Conservation (phyloP, 2,329 filamentous ascomycete species). For the Fonsecaea erecta region DNA sequence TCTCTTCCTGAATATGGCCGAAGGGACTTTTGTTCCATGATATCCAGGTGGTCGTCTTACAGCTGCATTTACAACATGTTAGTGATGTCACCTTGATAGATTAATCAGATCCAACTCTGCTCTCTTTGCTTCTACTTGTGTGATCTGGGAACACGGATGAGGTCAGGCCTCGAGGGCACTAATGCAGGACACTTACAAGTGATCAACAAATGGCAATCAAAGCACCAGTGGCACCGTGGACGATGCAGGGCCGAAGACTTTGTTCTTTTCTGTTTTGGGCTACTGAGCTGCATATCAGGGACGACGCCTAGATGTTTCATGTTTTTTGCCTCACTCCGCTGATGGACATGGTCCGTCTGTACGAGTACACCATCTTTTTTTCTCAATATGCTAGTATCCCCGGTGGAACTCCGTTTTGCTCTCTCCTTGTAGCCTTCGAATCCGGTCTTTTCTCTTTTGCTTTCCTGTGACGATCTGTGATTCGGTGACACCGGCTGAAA, state of each 20-base stretch:
- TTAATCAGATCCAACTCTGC: not conserved
- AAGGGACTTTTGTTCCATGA: not conserved
- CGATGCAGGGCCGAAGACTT: conserved; percentile 12
- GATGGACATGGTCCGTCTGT: conserved; percentile 13
- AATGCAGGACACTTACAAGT: conserved; percentile 17
- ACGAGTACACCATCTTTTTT: conserved; percentile 17
- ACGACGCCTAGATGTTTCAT: conserved; percentile 23
- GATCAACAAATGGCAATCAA: conserved; percentile 11
- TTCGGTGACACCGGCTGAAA: not conserved
- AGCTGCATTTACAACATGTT: not conserved
- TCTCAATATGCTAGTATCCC: not conserved
- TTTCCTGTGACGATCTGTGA: not conserved
- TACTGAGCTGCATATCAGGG: not conserved
- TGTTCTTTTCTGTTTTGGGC: not conserved
- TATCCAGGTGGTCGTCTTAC: not conserved
- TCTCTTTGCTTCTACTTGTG: not conserved
- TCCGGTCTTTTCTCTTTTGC: conserved; percentile 14
- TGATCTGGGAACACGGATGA: not conserved
- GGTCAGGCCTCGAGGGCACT: conserved; percentile 9
- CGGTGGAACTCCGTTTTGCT: conserved; percentile 7
- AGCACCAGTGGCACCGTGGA: not conserved
- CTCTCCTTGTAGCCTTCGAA: conserved; percentile 1
- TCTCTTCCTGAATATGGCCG: not conserved
- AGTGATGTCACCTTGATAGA: not conserved
- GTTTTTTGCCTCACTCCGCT: conserved; percentile 17